Evolutionary conservation across 73 alveolate genomes (phyloP).

Genomic region (Paramecium primaurelia): DNA sequence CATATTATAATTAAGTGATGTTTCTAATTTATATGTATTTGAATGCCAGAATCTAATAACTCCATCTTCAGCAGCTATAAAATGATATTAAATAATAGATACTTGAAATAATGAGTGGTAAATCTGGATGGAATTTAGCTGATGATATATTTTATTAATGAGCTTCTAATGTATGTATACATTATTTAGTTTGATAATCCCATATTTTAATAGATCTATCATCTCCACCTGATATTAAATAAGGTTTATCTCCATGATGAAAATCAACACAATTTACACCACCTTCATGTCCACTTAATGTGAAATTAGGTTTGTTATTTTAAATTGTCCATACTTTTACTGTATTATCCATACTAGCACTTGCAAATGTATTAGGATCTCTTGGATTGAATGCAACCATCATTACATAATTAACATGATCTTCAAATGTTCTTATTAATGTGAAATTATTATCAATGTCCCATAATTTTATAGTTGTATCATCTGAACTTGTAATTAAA

Average conservation of each 20-base stretch:
- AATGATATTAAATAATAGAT: not conserved
- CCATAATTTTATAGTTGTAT: conserved; percentile 91
- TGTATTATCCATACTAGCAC: conserved; percentile 91
- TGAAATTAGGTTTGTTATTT: conserved; percentile 85
- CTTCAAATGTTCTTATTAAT: conserved; percentile 90
- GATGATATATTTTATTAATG: conserved; percentile 93
- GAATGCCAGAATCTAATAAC: conserved; percentile 96
- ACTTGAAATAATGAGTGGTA: conserved; percentile 92
- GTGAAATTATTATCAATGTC: conserved; percentile 97
- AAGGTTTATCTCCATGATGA: conserved; percentile 93
- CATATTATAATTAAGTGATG: conserved; percentile 80
- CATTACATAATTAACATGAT: conserved; percentile 98
- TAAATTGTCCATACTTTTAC: conserved; percentile 62
- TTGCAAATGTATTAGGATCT: conserved; percentile 94
- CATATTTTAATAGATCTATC: conserved; percentile 97
- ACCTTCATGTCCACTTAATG: conserved; percentile 94
- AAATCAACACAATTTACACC: conserved; percentile 98
- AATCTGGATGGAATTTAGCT: conserved; percentile 96
- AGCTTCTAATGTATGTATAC: conserved; percentile 89
- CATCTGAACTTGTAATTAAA: conserved; percentile 96
- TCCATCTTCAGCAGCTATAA: conserved; percentile 81
- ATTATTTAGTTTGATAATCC: conserved; percentile 98
- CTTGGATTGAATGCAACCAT: conserved; percentile 89
- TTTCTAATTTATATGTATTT: conserved; percentile 92
- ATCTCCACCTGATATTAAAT: conserved; percentile 97